Percentiles rank a stretch among this genome's conserved stretches.
phyloP scores from a whole-genome alignment of 306 rosid genomes.

The Pueraria montana region DNA sequence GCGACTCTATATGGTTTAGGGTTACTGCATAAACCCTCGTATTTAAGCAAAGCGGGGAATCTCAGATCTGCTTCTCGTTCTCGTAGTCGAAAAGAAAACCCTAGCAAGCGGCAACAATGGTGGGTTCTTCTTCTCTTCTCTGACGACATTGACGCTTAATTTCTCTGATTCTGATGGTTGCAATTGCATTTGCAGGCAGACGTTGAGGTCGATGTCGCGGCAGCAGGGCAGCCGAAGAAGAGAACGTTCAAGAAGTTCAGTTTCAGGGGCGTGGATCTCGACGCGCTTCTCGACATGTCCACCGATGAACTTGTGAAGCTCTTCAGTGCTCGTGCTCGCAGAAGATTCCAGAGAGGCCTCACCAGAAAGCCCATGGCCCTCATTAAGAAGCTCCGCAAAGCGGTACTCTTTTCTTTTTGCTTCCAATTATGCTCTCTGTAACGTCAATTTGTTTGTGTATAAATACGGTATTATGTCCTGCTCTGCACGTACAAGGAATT shows the following conservation, averaged over 20 bases:
- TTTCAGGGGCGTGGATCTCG: conserved; percentile 89
- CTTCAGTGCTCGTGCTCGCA: conserved; percentile 86
- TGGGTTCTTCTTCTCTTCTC: background rate
- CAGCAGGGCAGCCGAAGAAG: conserved; percentile 84
- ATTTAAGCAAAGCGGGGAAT: background rate
- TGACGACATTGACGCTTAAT: background rate
- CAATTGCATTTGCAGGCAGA: conserved; percentile 66
- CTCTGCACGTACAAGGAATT: too few relatives aligned
- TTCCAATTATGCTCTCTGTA: too few relatives aligned
- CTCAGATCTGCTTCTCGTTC: background rate
- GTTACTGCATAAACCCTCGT: background rate
- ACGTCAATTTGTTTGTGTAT: too few relatives aligned
- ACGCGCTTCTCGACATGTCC: conserved; percentile 92
- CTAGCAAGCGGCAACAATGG: conserved; percentile 35
- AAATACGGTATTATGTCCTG: too few relatives aligned
- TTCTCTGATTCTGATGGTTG: background rate
- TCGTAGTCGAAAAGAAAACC: background rate
- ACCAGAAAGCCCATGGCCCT: conserved; percentile 96
- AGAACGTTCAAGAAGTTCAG: conserved; percentile 94
- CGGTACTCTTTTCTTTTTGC: conserved; percentile 60
- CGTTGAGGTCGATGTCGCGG: conserved; percentile 70
- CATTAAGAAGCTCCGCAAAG: conserved; percentile 96
- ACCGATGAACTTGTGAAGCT: conserved; percentile 90
- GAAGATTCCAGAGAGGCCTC: conserved; percentile 96
- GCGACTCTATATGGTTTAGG: background rate